Evolutionary conservation across 2,329 filamentous ascomycete species (phyloP), one percentile per base, ranked within the genome.

Genomic region (Sarocladiaceae sp.): DNA sequence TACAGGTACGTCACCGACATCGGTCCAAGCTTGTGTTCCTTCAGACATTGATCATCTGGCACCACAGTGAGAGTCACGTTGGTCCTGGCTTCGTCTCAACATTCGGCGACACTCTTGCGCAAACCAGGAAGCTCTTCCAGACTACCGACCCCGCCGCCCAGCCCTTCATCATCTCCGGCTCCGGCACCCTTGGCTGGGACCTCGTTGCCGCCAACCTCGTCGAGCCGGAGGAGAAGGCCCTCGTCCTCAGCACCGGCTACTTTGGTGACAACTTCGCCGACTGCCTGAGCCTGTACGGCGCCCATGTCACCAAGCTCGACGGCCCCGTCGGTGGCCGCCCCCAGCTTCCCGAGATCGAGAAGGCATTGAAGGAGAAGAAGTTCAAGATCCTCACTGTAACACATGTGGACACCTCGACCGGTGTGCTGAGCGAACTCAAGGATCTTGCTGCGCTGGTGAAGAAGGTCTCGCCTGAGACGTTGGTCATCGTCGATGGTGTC

Each of bases 341-440:
- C 35, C 85, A 94, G 60, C 78, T 95, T 29, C 76, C 83, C 44
- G 87, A 95, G 64, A 82, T 98, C 49, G 91, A 97, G 70, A 79
- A 84, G 66, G 89, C 90, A 3, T 73, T 98, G 52, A 84, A 83
- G 64, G 80, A 88, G 72, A 95, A 93, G 74, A 81, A 86, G 59
- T 97, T 95, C 76, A 97, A 97, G 77, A 65, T 91, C 50, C 68
- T 98, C 58, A 97, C 91, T 33, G 85, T 97, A 52, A 98, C 93
- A 10, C 93, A 98, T 64, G 91, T 96, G 50, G 93, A 98, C 62
- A 98, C 93, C 19, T 96, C 90, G 3, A 98, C 93, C 29, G 93
- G 93, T 54, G 93, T 98, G 20, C 72, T 98, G 41, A 95, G 86
- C 59, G 90, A 97, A 64, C 79, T 97, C 57, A 84, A 94, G 73